Evolutionary conservation across 2,329 filamentous ascomycete species (phyloP).

Genomic region (Thelonectria discophora): DNA sequence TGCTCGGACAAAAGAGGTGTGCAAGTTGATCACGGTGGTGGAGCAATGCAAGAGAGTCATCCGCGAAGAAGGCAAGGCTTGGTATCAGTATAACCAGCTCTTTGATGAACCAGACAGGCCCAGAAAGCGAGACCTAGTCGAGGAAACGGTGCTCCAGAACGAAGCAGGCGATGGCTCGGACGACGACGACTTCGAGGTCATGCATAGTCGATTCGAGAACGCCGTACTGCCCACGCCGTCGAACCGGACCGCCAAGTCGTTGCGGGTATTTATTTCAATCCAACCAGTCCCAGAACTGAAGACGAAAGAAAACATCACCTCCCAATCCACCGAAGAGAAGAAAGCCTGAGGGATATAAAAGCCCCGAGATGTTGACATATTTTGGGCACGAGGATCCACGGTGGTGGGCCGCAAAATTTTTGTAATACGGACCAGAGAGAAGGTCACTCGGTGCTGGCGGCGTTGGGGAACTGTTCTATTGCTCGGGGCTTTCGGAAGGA

Average conservation of each 20-base stretch:
- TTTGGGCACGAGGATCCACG: constrained; percentile 1
- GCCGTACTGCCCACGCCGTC: constrained; percentile 59
- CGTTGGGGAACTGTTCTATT: constrained; percentile 20
- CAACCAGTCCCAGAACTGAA: constrained; percentile 64
- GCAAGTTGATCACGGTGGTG: constrained; percentile 73
- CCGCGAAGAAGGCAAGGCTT: constrained; percentile 54
- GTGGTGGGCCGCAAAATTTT: constrained; percentile 3
- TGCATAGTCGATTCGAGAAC: constrained; percentile 65
- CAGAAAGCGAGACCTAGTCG: constrained; percentile 48
- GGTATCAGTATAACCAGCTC: constrained; percentile 67
- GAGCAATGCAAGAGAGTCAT: constrained; percentile 72
- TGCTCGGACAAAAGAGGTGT: constrained; percentile 60
- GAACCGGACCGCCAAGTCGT: constrained; percentile 58
- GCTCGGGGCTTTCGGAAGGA: constrained; percentile 9
- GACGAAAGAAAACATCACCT: constrained; percentile 55
- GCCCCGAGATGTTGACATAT: neutral
- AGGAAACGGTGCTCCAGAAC: constrained; percentile 54
- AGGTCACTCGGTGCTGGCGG: constrained; percentile 6
- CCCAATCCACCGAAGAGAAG: constrained; percentile 55
- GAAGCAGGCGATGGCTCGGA: constrained; percentile 40
- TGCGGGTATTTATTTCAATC: constrained; percentile 69
- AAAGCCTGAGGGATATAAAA: constrained; percentile 21
- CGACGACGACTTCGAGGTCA: constrained; percentile 64
- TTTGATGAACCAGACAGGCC: constrained; percentile 55
- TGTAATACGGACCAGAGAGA: constrained; percentile 2